Percentiles rank a stretch among this genome's conserved stretches.
Evolutionary conservation across 2,329 filamentous ascomycete genomes (phyloP).

Genomic region (Paecilomyces sp.): DNA sequence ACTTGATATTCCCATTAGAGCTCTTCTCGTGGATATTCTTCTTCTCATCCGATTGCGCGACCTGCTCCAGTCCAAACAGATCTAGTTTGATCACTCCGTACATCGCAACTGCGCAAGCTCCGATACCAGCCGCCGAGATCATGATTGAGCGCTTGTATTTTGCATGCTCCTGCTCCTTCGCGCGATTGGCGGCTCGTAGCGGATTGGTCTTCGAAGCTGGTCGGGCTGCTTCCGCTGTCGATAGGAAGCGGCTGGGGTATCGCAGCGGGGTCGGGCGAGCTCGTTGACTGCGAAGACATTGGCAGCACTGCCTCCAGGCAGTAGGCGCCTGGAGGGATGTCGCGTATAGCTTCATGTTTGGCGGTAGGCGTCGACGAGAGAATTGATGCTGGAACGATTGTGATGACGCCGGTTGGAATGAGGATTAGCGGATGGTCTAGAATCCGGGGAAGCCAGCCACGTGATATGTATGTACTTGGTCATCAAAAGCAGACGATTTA

Average conservation of each 20-base stretch:
- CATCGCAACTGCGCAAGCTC: constrained; percentile 31
- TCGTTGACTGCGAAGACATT: neutral
- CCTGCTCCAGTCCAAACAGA: constrained; percentile 22
- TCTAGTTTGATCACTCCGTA: constrained; percentile 33
- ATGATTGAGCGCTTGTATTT: constrained; percentile 24
- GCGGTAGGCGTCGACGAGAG: neutral
- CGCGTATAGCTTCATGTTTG: neutral
- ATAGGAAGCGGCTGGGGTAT: neutral
- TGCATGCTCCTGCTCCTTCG: constrained; percentile 16
- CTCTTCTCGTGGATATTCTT: constrained; percentile 1
- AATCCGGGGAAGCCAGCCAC: neutral
- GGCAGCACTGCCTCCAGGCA: neutral
- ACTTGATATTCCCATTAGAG: constrained; percentile 20
- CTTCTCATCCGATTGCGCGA: constrained; percentile 8
- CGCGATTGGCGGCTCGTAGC: constrained; percentile 16
- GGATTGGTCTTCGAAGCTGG: constrained; percentile 16
- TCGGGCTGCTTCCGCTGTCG: constrained; percentile 3
- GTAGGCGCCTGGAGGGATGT: neutral
- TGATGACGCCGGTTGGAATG: neutral
- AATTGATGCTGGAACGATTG: neutral
- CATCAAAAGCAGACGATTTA: no score
- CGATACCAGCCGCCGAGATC: constrained; percentile 31
- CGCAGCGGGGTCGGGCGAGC: neutral
- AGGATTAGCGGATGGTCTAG: neutral
- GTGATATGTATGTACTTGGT: neutral